phyloP scores from a whole-genome alignment of 352 stramenopile species.

The Pilasporangium apinafurcum region DNA sequence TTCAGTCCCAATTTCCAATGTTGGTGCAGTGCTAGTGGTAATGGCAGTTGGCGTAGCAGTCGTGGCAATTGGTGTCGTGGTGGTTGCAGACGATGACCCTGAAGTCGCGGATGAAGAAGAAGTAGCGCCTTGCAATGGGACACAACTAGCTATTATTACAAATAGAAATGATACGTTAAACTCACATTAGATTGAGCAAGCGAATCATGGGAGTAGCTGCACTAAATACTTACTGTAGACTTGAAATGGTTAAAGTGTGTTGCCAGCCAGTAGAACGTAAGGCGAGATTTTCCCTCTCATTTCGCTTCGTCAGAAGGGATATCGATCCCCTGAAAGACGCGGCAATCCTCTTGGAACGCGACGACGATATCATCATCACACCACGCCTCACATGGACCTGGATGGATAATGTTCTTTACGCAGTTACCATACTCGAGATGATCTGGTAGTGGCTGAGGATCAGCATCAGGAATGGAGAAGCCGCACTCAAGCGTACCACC shows the following conservation, averaged over 20 bases:
- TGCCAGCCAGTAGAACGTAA: constrained; percentile 12
- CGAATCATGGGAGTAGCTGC: too few species aligned
- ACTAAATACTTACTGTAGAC: constrained; percentile 10
- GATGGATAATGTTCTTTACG: constrained; percentile 4
- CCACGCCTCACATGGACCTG: constrained; percentile 2
- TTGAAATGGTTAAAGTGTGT: constrained; percentile 8
- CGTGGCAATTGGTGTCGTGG: too few species aligned
- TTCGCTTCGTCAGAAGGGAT: constrained; percentile 9
- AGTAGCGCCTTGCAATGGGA: too few species aligned
- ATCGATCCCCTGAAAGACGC: background rate
- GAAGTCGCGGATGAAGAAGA: too few species aligned
- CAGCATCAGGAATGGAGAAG: background rate
- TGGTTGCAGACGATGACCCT: too few species aligned
- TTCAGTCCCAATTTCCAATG: too few species aligned
- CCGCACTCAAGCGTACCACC: constrained; percentile 3
- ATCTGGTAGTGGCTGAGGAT: background rate
- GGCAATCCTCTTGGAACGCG: constrained; percentile 24
- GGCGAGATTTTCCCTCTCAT: constrained; percentile 8
- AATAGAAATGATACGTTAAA: too few species aligned
- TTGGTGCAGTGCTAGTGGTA: too few species aligned
- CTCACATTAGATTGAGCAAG: too few species aligned
- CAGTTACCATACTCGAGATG: background rate
- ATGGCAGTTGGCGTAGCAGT: too few species aligned
- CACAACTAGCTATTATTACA: too few species aligned
- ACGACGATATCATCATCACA: constrained; percentile 3